A percentile compares a stretch with the other conserved stretches of the same genome.
Evolutionary conservation across 2,329 filamentous ascomycete genomes (phyloP).

Genomic region (Nemania abortiva): DNA sequence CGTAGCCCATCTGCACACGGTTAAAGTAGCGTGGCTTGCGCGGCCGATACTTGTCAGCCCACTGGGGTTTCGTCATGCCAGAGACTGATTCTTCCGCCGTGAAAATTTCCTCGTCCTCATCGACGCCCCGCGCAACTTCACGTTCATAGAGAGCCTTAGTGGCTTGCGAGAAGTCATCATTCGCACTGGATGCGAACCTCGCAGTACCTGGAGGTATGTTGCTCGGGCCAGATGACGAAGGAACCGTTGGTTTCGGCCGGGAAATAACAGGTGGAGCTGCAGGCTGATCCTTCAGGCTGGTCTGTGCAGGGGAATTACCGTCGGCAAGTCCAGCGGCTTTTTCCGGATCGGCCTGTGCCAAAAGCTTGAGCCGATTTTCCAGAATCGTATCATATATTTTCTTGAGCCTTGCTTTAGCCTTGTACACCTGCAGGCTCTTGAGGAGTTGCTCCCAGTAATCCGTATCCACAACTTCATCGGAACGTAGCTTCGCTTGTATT

Average conservation of each 20-base stretch:
- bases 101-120: conserved; percentile 96
- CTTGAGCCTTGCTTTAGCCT: conserved; percentile 86
- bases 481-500: conserved; percentile 86
- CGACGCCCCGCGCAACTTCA: conserved; percentile 89
- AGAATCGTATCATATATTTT: conserved; percentile 82
- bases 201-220: conserved; percentile 68
- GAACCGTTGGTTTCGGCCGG: conserved; percentile 37
- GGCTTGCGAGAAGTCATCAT: conserved; percentile 86
- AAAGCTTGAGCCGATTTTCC: conserved; percentile 72
- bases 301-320: conserved; percentile 55
- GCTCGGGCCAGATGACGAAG: conserved; percentile 50
- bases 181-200: conserved; percentile 75
- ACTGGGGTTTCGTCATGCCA: conserved; percentile 74
- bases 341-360: conserved; percentile 75
- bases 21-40: conserved; percentile 98
- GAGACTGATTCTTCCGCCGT: conserved; percentile 85
- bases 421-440: conserved; percentile 86
- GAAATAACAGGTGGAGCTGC: conserved; percentile 42
- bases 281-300: conserved; percentile 48
- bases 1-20: conserved; percentile 97
- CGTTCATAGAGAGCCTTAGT: conserved; percentile 92
- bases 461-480: conserved; percentile 91
- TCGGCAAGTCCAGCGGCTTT: conserved; percentile 65
- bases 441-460: conserved; percentile 98
- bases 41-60: conserved; percentile 86